A percentile compares a stretch with the other conserved stretches of the same genome.
Evolutionary conservation across 169 alveolate genomes (phyloP).

Genomic region (Plasmodium chabaudi): DNA sequence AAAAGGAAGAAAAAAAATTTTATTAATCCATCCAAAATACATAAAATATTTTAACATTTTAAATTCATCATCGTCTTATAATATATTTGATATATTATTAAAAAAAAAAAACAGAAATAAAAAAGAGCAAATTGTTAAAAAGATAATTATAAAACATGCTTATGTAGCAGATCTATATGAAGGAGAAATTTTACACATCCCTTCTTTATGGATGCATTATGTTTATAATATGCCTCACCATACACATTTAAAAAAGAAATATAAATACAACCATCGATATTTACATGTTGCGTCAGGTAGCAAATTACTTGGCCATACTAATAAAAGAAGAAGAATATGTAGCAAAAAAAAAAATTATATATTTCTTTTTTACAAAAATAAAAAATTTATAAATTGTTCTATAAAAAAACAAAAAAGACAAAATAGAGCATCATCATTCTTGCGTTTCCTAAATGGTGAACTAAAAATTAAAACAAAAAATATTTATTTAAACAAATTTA

Average conservation of each 20-base stretch:
- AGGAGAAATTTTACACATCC: conserved; percentile 72
- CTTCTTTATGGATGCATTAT: conserved; percentile 75
- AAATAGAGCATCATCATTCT: background rate
- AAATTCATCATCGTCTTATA: conserved; percentile 60
- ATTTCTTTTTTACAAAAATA: background rate
- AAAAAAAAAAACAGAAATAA: conserved; percentile 35
- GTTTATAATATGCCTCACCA: conserved; percentile 73
- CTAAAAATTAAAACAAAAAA: background rate
- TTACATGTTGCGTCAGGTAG: background rate
- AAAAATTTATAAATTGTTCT: background rate
- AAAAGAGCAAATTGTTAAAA: conserved; percentile 43
- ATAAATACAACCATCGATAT: conserved; percentile 16
- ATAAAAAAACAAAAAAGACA: conserved; percentile 15
- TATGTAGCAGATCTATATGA: conserved; percentile 61
- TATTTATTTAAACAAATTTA: background rate
- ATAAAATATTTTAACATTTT: conserved; percentile 62
- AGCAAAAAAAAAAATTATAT: background rate
- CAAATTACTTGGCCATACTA: background rate
- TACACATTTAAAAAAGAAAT: conserved; percentile 30
- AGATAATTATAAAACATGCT: conserved; percentile 34
- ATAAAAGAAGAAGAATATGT: background rate
- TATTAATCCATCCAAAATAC: conserved; percentile 63
- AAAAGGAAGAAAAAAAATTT: conserved; percentile 75
- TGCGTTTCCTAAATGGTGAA: background rate
- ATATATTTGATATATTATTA: conserved; percentile 43